Evolutionary conservation across 2,329 filamentous ascomycete genomes (phyloP).

Genomic region (Penicillium brasilianum): DNA sequence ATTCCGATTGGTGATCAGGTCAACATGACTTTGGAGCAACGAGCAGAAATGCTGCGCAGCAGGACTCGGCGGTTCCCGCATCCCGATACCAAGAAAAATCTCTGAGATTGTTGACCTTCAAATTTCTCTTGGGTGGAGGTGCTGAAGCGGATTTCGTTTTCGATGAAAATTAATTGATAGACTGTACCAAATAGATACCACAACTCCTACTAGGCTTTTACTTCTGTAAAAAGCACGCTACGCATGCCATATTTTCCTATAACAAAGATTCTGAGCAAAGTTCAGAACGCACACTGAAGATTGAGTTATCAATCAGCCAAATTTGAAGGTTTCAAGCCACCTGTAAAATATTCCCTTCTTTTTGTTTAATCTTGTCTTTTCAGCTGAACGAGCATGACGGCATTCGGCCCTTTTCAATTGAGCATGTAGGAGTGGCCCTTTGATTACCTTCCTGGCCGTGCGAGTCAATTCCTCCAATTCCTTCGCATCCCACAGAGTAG

Average conservation of each 20-base stretch:
- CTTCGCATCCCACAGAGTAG: background rate
- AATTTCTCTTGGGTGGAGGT: background rate
- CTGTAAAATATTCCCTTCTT: background rate
- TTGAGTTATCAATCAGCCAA: background rate
- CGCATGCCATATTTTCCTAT: background rate
- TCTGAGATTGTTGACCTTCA: background rate
- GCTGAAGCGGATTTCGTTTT: background rate
- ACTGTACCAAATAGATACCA: background rate
- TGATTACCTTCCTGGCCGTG: background rate
- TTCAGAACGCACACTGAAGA: background rate
- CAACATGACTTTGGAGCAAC: slow-evolving; percentile 66
- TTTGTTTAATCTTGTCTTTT: background rate
- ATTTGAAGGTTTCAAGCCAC: background rate
- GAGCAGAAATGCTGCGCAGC: slow-evolving; percentile 64
- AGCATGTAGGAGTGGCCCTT: background rate
- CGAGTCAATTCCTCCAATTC: background rate
- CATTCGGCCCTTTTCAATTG: background rate
- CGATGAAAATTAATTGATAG: background rate
- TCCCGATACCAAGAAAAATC: slow-evolving; percentile 20
- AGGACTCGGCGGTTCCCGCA: slow-evolving; percentile 68
- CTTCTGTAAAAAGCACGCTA: background rate
- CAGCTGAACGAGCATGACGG: background rate
- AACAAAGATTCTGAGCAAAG: background rate
- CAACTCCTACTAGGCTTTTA: background rate
- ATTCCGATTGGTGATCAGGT: slow-evolving; percentile 77